A percentile compares a stretch with the other conserved stretches of the same genome.
Conservation (phyloP, 192 early-diverging fungal genomes). For the Mortierella alpina region DNA sequence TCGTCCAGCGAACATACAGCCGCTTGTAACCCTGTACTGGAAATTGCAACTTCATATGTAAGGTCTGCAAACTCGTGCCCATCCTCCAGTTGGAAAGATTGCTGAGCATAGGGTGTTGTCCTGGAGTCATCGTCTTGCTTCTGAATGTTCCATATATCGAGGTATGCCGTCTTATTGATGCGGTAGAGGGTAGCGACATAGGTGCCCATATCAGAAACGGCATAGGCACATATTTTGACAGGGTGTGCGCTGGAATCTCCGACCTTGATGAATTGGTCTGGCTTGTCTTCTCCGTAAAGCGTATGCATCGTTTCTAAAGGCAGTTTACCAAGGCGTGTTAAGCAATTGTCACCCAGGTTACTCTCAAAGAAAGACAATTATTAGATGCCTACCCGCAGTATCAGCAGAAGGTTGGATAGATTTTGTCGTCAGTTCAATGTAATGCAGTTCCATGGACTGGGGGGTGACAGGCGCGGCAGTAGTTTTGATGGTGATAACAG, state of each 20-base stretch:
- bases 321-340: not conserved
- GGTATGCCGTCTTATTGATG: not conserved
- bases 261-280: not conserved
- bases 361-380: no score
- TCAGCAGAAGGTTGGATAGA: not conserved
- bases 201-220: not conserved
- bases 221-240: not conserved
- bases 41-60: not conserved
- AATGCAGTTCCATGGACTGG: constrained; percentile 13
- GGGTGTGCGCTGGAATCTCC: not conserved
- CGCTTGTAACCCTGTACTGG: not conserved
- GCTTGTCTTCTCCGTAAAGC: constrained; percentile 3
- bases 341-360: no score
- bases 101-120: not conserved
- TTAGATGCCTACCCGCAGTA: not conserved
- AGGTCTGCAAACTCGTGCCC: no score
- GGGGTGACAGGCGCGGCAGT: not conserved
- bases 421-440: not conserved
- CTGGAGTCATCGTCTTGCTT: not conserved
- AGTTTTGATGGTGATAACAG: not conserved
- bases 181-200: constrained; percentile 3
- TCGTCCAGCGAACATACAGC: not conserved
- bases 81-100: not conserved
- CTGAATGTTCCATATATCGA: constrained; percentile 5
- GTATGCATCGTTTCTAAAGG: not conserved